Evolutionary conservation across 2,329 filamentous ascomycete species (phyloP), one percentile per base, ranked within the genome.

Genomic region (Neodidymelliopsis sp.): DNA sequence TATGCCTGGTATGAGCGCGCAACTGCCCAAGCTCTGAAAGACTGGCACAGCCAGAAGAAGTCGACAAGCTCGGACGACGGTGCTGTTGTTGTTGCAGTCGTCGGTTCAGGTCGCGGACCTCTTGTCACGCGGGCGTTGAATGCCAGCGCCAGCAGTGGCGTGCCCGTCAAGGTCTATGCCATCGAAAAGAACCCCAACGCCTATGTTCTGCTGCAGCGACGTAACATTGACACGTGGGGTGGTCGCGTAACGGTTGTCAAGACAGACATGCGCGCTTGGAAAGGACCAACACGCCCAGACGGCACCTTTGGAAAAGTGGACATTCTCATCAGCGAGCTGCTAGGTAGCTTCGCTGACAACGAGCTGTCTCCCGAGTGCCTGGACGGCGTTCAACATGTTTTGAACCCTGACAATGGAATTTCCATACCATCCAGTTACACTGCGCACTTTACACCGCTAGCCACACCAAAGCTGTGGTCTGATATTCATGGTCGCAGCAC

Each of bases 131-230:
- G 94, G 37, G 91, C 91, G 1, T 77, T 99, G 19, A 85, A 85
- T 52, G 95, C 94, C 10, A 93, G 91, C 62, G 81, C 86, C 54
- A 81, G 79, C 12, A 88, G 91, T 1, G 87, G 87, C 2, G 87
- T 97, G 3, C 79, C 85, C 15, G 88, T 97, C 39, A 86, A 92
- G 60, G 82, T 95, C 34, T 97, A 91, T 86, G 94, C 90, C 0
- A 85, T 99, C 3, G 94, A 99, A 75, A 99, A 99, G 81, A 99
- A 99, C 73, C 94, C 91, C 4, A 97, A 99, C 67, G 94, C 94
- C 0, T 97, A 93, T 69, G 92, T 99, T 6, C 86, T 97, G 58
- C 83, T 99, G 2, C 85, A 96, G 54, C 83, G 90, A 18, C 91
- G 95, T 67, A 97, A 97, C 66, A 81, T 87, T 56, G 84, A 81